These are phyloP conservation scores for Scopulariopsis brevicaulis DNA, from an alignment of 2,329 filamentous ascomycete genomes.

Conservation along the genomic window DNA sequence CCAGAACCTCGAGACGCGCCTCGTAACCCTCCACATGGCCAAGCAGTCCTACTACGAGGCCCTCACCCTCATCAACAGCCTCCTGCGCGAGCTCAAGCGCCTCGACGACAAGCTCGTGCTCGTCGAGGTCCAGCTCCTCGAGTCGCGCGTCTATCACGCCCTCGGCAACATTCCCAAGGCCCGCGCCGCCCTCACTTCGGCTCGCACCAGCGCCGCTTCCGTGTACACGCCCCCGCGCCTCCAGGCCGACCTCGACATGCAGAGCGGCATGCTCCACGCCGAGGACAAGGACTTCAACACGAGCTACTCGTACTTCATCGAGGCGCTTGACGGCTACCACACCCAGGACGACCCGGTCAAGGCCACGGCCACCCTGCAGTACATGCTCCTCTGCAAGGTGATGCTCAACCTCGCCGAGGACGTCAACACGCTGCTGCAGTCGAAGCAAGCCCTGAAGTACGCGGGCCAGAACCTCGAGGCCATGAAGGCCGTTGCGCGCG, in stretches of 20 bases:
- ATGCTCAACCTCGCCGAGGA: constrained; percentile 98
- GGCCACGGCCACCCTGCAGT: constrained; percentile 95
- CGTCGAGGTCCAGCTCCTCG: constrained; percentile 93
- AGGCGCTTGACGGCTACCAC: constrained; percentile 94
- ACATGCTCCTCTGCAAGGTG: constrained; percentile 99
- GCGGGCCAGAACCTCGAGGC: constrained; percentile 92
- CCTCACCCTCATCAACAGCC: constrained; percentile 88
- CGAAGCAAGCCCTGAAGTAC: constrained; percentile 95
- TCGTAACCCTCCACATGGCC: constrained; percentile 89
- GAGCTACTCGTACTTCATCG: constrained; percentile 97
- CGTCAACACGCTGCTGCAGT: constrained; percentile 86
- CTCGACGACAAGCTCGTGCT: constrained; percentile 97
- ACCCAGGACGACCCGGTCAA: constrained; percentile 77
- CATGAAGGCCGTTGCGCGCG: constrained; percentile 96
- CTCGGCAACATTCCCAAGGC: constrained; percentile 94
- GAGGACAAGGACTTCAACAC: constrained; percentile 99
- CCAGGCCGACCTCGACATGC: constrained; percentile 96
- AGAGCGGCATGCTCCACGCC: constrained; percentile 96
- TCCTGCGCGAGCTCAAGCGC: constrained; percentile 93
- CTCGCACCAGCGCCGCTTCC: constrained; percentile 87
- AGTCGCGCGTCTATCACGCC: constrained; percentile 95
- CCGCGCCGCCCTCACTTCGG: constrained; percentile 85
- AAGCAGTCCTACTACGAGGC: constrained; percentile 98
- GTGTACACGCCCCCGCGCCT: constrained; percentile 94
- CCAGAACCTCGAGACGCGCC: constrained; percentile 93